A percentile compares a stretch with the other conserved stretches of the same genome.
These are phyloP conservation scores for Nymphaea colorata DNA, from an alignment of 164 flowering plant genomes.

Conservation along the genomic window DNA sequence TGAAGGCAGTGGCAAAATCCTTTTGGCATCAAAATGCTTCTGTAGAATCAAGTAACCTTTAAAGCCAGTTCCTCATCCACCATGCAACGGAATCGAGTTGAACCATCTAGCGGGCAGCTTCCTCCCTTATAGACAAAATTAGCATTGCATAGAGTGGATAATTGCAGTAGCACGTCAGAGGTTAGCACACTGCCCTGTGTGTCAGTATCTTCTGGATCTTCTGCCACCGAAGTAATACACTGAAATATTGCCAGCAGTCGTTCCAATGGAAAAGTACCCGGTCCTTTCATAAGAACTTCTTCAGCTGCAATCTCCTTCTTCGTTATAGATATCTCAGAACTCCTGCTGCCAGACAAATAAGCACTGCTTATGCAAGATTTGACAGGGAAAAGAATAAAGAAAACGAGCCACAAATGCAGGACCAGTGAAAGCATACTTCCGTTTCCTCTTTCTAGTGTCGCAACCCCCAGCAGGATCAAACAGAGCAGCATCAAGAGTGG, in stretches of 20 bases:
- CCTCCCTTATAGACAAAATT: constrained; percentile 79
- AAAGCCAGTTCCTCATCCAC: constrained; percentile 73
- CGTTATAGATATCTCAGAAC: constrained; percentile 46
- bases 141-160: constrained; percentile 88
- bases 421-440: constrained; percentile 46
- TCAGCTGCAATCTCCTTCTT: constrained; percentile 61
- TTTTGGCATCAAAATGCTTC: not conserved
- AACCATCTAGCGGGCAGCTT: constrained; percentile 86
- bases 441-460: constrained; percentile 52
- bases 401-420: not conserved
- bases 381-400: not conserved
- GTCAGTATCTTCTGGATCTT: constrained; percentile 37
- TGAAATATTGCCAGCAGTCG: constrained; percentile 89
- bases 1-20: not conserved
- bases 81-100: constrained; percentile 64
- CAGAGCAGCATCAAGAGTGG: constrained; percentile 90
- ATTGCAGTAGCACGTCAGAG: constrained; percentile 82
- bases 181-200: constrained; percentile 28
- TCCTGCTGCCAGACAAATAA: constrained; percentile 22
- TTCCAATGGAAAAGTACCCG: constrained; percentile 90
- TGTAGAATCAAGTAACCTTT: constrained; percentile 33
- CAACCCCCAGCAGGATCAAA: constrained; percentile 88
- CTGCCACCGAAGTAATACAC: constrained; percentile 68
- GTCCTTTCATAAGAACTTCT: constrained; percentile 78
- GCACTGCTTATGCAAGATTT: too few relatives aligned